These are phyloP conservation scores for Rhodotorula kratochvilovae DNA, from an alignment of 768 basidiomycete species.

Conservation along the genomic window DNA sequence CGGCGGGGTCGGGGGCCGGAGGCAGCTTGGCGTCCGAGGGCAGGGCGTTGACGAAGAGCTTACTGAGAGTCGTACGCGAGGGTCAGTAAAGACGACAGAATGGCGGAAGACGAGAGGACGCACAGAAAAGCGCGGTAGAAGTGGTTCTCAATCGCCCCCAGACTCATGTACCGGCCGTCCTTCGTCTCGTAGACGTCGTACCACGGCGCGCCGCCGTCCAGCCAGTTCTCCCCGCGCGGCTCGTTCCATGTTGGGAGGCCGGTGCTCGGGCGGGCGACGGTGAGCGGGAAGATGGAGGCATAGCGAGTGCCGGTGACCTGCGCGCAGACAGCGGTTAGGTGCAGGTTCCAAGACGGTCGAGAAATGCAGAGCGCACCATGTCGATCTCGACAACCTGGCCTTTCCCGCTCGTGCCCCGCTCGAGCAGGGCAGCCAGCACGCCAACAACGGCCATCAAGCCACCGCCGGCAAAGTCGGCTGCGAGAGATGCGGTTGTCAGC, in stretches of 20 bases:
- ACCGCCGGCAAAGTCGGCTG: conserved; percentile 75
- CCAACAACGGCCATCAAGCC: conserved; percentile 68
- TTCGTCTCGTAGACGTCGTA: conserved; percentile 69
- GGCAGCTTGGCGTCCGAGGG: conserved; percentile 1
- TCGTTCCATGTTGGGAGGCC: conserved; percentile 49
- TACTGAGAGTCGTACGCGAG: neutral
- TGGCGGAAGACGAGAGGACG: neutral
- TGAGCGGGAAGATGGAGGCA: conserved; percentile 65
- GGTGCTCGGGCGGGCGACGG: conserved; percentile 48
- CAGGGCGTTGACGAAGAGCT: neutral
- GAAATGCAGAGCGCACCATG: conserved; percentile 57
- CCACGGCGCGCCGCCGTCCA: conserved; percentile 72
- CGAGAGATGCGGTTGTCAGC: too few relatives aligned
- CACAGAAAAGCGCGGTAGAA: conserved; percentile 39
- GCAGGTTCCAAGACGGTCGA: too few relatives aligned
- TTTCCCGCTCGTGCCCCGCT: conserved; percentile 60
- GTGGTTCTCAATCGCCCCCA: conserved; percentile 46
- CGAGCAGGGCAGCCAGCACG: conserved; percentile 68
- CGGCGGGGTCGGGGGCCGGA: neutral
- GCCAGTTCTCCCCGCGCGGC: conserved; percentile 54
- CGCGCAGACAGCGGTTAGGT: neutral
- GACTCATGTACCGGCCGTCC: conserved; percentile 69
- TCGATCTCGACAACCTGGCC: conserved; percentile 72
- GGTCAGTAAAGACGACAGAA: neutral
- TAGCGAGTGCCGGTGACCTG: conserved; percentile 78